Evolutionary conservation across 495 filamentous ascomycete species (phyloP).

Genomic region (Jackrogersella minutella): DNA sequence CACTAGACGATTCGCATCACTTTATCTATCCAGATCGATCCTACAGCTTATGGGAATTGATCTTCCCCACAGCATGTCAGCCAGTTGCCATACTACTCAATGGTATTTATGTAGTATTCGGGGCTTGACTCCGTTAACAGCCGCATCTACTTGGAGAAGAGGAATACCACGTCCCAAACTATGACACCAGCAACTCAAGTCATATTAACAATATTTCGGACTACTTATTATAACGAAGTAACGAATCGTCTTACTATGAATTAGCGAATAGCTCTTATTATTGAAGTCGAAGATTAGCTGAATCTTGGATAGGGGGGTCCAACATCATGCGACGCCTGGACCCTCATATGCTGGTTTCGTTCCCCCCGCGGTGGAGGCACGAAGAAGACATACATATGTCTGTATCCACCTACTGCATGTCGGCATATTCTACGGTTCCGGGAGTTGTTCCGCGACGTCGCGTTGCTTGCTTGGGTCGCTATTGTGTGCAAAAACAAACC

Average conservation of each 20-base stretch:
- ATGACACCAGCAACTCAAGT: background rate
- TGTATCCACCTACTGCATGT: conserved; percentile 6
- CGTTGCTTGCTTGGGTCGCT: background rate
- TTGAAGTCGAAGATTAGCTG: too few relatives aligned
- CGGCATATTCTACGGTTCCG: background rate
- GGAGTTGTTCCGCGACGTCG: background rate
- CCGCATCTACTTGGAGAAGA: conserved; percentile 26
- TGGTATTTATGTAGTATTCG: conserved; percentile 16
- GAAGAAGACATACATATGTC: background rate
- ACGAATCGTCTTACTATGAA: background rate
- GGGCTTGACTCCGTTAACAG: conserved; percentile 25
- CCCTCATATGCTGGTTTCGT: background rate
- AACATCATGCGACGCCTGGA: background rate
- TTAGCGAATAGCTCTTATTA: too few relatives aligned
- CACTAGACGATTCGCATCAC: background rate
- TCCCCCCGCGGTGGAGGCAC: background rate
- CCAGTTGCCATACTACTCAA: conserved; percentile 8
- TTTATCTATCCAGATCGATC: conserved; percentile 4
- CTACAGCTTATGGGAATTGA: conserved; percentile 4
- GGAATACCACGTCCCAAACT: conserved; percentile 8
- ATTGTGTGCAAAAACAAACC: conserved; percentile 1
- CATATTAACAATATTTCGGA: background rate
- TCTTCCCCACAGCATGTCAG: conserved; percentile 4
- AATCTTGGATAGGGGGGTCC: background rate
- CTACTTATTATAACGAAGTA: conserved; percentile 1